Percentiles rank a stretch among this genome's conserved stretches.
phyloP scores from a whole-genome alignment of 257 asterid species.

The Anisodus acutangulus region DNA sequence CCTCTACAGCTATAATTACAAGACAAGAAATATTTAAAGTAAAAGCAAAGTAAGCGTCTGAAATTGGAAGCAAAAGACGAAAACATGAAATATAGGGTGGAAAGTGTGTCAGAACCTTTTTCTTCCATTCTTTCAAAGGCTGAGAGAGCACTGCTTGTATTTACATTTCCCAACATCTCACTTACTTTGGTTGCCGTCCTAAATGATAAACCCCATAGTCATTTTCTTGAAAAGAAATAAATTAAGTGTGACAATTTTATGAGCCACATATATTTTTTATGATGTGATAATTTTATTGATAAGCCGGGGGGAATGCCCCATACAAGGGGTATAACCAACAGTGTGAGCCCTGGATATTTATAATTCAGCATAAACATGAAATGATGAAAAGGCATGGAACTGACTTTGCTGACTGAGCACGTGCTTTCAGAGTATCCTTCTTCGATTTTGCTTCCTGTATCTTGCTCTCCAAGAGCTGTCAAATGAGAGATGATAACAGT shows the following conservation, averaged over 20 bases:
- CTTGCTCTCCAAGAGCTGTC: slow-evolving; percentile 92
- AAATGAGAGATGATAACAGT: slow-evolving; percentile 33
- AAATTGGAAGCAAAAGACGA: slow-evolving; percentile 31
- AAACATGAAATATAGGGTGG: not conserved
- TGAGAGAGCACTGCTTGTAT: slow-evolving; percentile 95
- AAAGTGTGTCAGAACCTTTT: slow-evolving; percentile 58
- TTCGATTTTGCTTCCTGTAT: slow-evolving; percentile 97
- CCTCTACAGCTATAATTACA: not conserved
- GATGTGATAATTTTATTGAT: not conserved
- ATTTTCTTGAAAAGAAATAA: slow-evolving; percentile 13
- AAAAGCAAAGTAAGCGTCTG: slow-evolving; percentile 23
- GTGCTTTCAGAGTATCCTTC: slow-evolving; percentile 94
- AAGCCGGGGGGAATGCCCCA: not conserved
- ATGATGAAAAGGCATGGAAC: slow-evolving; percentile 39
- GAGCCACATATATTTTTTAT: not conserved
- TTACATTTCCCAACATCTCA: slow-evolving; percentile 96
- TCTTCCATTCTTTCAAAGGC: slow-evolving; percentile 99
- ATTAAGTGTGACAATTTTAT: not conserved
- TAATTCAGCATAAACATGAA: not conserved
- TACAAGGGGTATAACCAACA: slow-evolving; percentile 24
- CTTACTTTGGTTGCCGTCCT: slow-evolving; percentile 96
- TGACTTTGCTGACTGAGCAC: slow-evolving; percentile 98
- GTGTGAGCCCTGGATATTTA: not conserved
- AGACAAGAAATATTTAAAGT: not conserved
- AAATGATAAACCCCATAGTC: slow-evolving; percentile 37